Evolutionary conservation across 129 eudicot genomes (phyloP), one percentile per base, ranked within the genome.

Genomic region (Pseudognaphalium luteoalbum): DNA sequence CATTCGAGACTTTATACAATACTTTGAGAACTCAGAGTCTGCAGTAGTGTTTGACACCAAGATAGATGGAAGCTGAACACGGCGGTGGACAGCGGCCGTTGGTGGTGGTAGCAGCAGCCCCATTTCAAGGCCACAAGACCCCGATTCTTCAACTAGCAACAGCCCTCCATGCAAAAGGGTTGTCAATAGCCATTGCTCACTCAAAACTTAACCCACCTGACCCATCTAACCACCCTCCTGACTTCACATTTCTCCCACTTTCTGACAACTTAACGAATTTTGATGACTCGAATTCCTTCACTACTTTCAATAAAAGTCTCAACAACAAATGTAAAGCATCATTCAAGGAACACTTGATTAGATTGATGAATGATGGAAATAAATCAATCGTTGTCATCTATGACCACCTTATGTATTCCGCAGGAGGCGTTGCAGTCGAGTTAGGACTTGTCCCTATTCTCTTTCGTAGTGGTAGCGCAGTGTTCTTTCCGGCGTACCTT

Each of bases 51-150:
- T 44, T 14, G 8, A 52, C 39, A 50, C 21, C 73, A 9, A 58
- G 19, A 57, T 5, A 57, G 34, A 82, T 83, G 89, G 87, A 80
- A 54, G 72, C 28, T 25, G 28, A 67, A 42, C 47, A 76, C 57
- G 85, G 68, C 70, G 21, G 54, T 33, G 33, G 4, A 62, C 66
- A 50, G 64, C 19, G 72, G 62, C 79, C 78, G 7, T 6, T 66
- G 68, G 87, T 85, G 71, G 87, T 86, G 61, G 80, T 86, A 17
- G 44, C 81, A 0, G 3, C 81, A 56, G 35, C 57, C 8, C 89
- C 89, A 25, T 76, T 82, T 20, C 85, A 82, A 35, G 89, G 89
- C 8, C 89, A 83, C 73, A 76, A 83, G 62, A 82, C 66, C 12
- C 89, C 87, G 0, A 83, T 52, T 70, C 87, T 86, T 37, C 82